These are phyloP conservation scores for Fusarium pseudoanthophilum DNA, from an alignment of 2,329 filamentous ascomycete genomes.

Conservation along the genomic window DNA sequence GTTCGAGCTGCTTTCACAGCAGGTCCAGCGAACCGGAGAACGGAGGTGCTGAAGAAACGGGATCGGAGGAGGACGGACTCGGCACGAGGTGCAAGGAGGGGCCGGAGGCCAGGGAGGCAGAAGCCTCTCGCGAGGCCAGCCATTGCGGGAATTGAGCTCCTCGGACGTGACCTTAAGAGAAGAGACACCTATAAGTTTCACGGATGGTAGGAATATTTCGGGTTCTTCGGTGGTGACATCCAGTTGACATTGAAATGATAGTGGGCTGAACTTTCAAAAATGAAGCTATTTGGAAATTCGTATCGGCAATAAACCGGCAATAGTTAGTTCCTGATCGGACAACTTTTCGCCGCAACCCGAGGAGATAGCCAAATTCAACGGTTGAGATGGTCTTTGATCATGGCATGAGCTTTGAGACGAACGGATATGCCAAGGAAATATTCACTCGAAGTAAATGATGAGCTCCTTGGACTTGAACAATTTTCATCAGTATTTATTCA, in stretches of 20 bases:
- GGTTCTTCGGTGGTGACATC: slow-evolving; percentile 15
- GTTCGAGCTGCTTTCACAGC: slow-evolving; percentile 30
- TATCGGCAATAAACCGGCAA: slow-evolving; percentile 27
- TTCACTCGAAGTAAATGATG: too few relatives aligned
- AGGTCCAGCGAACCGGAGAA: slow-evolving; percentile 35
- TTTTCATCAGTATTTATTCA: not conserved
- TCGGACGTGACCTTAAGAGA: not conserved
- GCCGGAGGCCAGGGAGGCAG: slow-evolving; percentile 43
- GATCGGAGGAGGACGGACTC: slow-evolving; percentile 37
- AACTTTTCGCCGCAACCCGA: slow-evolving; percentile 30
- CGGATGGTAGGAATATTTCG: not conserved
- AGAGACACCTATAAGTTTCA: not conserved
- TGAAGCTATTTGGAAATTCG: slow-evolving; percentile 40
- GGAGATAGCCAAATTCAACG: not conserved
- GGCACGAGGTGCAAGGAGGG: slow-evolving; percentile 38
- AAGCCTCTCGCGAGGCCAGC: slow-evolving; percentile 48
- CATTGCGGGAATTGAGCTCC: slow-evolving; percentile 34
- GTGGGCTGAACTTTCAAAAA: slow-evolving; percentile 10
- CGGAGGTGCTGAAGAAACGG: slow-evolving; percentile 48
- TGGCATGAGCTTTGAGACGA: not conserved
- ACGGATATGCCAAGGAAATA: too few relatives aligned
- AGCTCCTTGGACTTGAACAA: not conserved
- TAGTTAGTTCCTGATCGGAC: slow-evolving; percentile 26
- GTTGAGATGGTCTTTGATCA: not conserved
- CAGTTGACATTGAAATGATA: slow-evolving; percentile 10